Percentiles rank a stretch among this genome's conserved stretches.
These are phyloP conservation scores for Dictyostelium discoideum DNA, from an alignment of 78 protist species.

Conservation along the genomic window dicty_2.7 NC_007089.4:4384001-4384500, in stretches of 20 bases:
- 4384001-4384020: not conserved
- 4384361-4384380: not conserved
- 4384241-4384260: conserved; percentile 87
- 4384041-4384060: not conserved
- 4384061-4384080: not conserved
- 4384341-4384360: not conserved
- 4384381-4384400: not conserved
- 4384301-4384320: conserved; percentile 94
- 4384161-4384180: too few species aligned
- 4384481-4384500: conserved; percentile 91
- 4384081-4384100: conserved; percentile 42
- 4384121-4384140: conserved; percentile 74
- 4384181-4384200: too few species aligned
- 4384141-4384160: too few species aligned
- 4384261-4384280: conserved; percentile 81
- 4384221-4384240: too few species aligned
- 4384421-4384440: not conserved
- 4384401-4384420: not conserved
- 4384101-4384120: conserved; percentile 80
- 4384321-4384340: conserved; percentile 48
- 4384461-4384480: conserved; percentile 71
- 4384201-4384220: too few species aligned
- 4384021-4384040: not conserved
- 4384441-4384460: not conserved
- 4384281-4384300: conserved; percentile 93